Evolutionary conservation across 805 yeast species (phyloP).

Genomic region (Candida boidinii): DNA sequence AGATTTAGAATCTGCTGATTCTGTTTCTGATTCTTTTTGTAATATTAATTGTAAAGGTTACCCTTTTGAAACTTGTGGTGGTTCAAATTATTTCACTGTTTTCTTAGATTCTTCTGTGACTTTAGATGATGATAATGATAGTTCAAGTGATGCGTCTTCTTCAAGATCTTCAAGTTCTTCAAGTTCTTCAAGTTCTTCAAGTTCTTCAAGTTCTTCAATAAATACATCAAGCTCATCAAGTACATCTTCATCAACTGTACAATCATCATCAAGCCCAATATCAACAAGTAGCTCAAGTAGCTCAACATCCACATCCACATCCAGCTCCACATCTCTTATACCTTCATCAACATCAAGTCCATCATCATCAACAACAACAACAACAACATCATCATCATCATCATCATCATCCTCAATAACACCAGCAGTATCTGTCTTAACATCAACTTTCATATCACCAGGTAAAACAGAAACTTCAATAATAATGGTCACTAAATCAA

Average conservation of each 20-base stretch:
- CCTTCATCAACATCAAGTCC: conserved; percentile 4
- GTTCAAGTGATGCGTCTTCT: conserved; percentile 6
- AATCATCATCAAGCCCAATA: conserved; percentile 7
- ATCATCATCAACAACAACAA: conserved; percentile 7
- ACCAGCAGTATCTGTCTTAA: conserved; percentile 3
- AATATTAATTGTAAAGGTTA: conserved; percentile 49
- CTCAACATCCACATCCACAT: conserved; percentile 7
- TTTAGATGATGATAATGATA: conserved; percentile 4
- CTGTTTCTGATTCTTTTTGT: conserved; percentile 31
- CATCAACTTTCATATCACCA: conserved; percentile 15
- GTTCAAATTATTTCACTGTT: conserved; percentile 38
- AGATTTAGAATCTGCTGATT: conserved; percentile 12
- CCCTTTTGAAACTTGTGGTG: conserved; percentile 56
- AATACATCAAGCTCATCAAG: conserved; percentile 9
- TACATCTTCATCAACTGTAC: conserved; percentile 10
- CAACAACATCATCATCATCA: conserved; percentile 5
- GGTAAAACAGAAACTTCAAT: conserved; percentile 13
- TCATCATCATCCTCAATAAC: not conserved
- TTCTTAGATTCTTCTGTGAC: conserved; percentile 23
- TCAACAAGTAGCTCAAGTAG: conserved; percentile 9
- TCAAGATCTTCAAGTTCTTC: conserved; percentile 24
- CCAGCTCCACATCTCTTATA: conserved; percentile 6
- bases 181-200: conserved; percentile 3
- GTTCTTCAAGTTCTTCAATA: conserved; percentile 12
- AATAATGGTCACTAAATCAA: conserved; percentile 16